Evolutionary conservation across 805 yeast species (phyloP), one percentile per base, ranked within the genome.

Genomic region (Candida methanosorbosa): DNA sequence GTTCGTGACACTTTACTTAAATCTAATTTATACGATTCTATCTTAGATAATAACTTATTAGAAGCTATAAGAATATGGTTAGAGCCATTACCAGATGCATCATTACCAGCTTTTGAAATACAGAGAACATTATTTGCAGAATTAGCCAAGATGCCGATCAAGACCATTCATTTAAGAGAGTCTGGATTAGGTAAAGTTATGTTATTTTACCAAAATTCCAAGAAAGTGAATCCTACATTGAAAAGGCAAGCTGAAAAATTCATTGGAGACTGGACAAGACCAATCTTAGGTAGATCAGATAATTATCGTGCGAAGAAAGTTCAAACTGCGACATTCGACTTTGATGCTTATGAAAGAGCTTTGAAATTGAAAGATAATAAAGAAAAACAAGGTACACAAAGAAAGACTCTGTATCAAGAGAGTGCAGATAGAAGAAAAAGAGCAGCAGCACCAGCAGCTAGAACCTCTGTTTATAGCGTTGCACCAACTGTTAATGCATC

Each of bases 191-290:
- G 97, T 15, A 86, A 88, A 58, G 85, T 92, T 18, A 73, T 92
- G 46, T 69, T 90, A n/a, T 92, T 88, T 52, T 92, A 92, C 61
- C 96, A 90, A 52, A 75, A 87, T 51, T 78, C 92, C 22, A 82
- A 81, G 52, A 75, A 90, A 50, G 94, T 94, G 13, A 97, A 94
- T 58, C 81, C 86, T 23, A 66, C 72, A 29, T 72, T 92, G 53
- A 87, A 90, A 56, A 78, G 94, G 54, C 69, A 80, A 27, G 97
- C 95, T 5, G 97, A 92, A 52, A 78, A 78, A 53, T 65, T 92
- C 40, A 81, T 92, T 45, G 95, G 95, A 18, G 94, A 87, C 56
- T 92, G 99, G 99, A 90, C 97, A 8, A 75, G 98, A 61, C 98
- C 98, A 30, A 86, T 92, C 42, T 84, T 92, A 70, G 95, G 95